Percentiles rank a stretch among this genome's conserved stretches.
phyloP scores from a whole-genome alignment of 495 filamentous ascomycete species.

The Baudoinia panamericana region DNA sequence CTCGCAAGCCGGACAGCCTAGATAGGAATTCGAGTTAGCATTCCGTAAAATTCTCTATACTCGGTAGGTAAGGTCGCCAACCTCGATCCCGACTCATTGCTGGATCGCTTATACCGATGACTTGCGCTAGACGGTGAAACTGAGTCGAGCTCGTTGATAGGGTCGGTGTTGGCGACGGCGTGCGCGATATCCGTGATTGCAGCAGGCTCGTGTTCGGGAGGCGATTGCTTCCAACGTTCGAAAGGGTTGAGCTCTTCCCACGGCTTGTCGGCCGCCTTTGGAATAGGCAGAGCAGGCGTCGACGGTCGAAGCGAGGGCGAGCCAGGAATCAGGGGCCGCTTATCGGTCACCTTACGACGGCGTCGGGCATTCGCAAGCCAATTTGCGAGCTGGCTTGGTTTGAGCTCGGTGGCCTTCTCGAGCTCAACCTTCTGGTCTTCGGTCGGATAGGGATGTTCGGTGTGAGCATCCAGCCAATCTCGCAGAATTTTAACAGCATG shows the following conservation, averaged over 20 bases:
- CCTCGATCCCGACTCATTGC: conserved; percentile 40
- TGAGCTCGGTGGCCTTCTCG: conserved; percentile 58
- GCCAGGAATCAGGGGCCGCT: too few relatives aligned
- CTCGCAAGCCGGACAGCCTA: conserved; percentile 35
- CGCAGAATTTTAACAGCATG: conserved; percentile 62
- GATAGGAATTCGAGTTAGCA: not conserved
- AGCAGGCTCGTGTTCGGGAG: conserved; percentile 78
- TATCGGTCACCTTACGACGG: conserved; percentile 47
- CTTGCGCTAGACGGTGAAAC: conserved; percentile 15
- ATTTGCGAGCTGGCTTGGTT: conserved; percentile 63
- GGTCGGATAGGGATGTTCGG: conserved; percentile 65
- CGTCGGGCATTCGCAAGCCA: conserved; percentile 80
- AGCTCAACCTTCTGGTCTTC: conserved; percentile 68
- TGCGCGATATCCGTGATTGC: conserved; percentile 64
- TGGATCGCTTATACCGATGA: conserved; percentile 35
- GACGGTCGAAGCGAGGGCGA: conserved; percentile 25
- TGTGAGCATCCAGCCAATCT: conserved; percentile 63
- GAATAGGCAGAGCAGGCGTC: conserved; percentile 50
- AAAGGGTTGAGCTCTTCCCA: conserved; percentile 60
- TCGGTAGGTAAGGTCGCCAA: too few relatives aligned
- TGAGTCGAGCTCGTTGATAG: conserved; percentile 9
- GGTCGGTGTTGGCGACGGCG: conserved; percentile 47
- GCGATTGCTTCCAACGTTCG: conserved; percentile 75
- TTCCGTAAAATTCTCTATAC: too few relatives aligned
- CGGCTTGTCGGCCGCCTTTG: conserved; percentile 31